Conservation (phyloP, 768 basidiomycete species). For the Coprinopsis sp. region DNA sequence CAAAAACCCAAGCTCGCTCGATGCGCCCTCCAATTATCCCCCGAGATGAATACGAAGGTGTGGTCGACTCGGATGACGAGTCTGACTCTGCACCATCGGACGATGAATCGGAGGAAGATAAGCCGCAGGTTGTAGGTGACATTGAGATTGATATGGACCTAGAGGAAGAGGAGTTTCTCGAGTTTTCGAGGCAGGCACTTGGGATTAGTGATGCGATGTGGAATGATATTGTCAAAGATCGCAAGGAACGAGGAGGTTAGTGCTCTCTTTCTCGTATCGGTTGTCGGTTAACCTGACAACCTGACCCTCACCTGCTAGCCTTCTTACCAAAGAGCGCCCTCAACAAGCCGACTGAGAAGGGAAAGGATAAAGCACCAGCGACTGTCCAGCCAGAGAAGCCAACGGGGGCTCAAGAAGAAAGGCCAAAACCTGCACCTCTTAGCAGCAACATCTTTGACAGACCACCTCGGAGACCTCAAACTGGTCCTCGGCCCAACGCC, state of each 20-base stretch:
- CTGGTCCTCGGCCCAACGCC: slow-evolving; percentile 35
- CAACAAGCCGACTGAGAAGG: slow-evolving; percentile 1
- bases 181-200: slow-evolving; percentile 88
- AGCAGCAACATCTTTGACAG: not conserved
- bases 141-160: slow-evolving; percentile 88
- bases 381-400: slow-evolving; percentile 6
- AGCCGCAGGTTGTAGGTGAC: slow-evolving; percentile 79
- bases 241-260: slow-evolving; percentile 75
- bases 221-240: slow-evolving; percentile 77
- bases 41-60: slow-evolving; percentile 86
- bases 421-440: not conserved
- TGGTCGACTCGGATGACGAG: slow-evolving; percentile 86
- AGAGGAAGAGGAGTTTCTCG: slow-evolving; percentile 92
- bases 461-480: slow-evolving; percentile 17
- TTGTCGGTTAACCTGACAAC: too few relatives aligned
- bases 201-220: slow-evolving; percentile 90
- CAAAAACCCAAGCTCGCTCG: slow-evolving; percentile 31
- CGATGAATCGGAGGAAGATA: slow-evolving; percentile 70
- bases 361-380: slow-evolving; percentile 1
- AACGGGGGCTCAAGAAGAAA: not conserved
- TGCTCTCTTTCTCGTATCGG: too few relatives aligned
- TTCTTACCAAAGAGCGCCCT: slow-evolving; percentile 49
- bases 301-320: too few relatives aligned
- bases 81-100: slow-evolving; percentile 61
- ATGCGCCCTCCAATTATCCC: slow-evolving; percentile 77